Percentiles rank a stretch among this genome's conserved stretches.
Evolutionary conservation across 345 rosid genomes (phyloP).

Genomic region (Linum trigynum): DNA sequence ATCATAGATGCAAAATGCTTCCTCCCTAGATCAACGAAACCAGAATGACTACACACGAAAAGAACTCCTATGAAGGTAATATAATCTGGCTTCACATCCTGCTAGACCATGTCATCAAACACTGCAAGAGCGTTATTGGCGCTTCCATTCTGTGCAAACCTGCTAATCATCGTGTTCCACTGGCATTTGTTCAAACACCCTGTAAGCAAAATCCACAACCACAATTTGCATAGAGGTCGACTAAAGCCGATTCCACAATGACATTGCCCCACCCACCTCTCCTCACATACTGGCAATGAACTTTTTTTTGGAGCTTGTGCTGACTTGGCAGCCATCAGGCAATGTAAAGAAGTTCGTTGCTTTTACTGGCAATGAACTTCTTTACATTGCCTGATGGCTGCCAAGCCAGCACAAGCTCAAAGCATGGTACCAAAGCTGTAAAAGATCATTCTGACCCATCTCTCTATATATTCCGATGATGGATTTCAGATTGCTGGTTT

Average conservation of each 20-base stretch:
- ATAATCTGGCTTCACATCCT: slow-evolving; percentile 57
- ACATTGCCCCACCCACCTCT: slow-evolving; percentile 63
- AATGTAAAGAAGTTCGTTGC: slow-evolving; percentile 72
- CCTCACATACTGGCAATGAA: slow-evolving; percentile 55
- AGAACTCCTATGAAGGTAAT: slow-evolving; percentile 78
- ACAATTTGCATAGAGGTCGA: slow-evolving; percentile 82
- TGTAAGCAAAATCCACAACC: slow-evolving; percentile 57
- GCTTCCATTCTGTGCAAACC: slow-evolving; percentile 84
- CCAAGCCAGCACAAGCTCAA: slow-evolving; percentile 79
- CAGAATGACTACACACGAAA: slow-evolving; percentile 73
- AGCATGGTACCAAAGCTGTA: slow-evolving; percentile 78
- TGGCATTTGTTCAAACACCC: slow-evolving; percentile 41
- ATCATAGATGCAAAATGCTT: slow-evolving; percentile 48
- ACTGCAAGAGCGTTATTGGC: slow-evolving; percentile 50
- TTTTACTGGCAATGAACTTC: slow-evolving; percentile 41
- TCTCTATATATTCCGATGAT: slow-evolving; percentile 53
- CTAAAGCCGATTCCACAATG: slow-evolving; percentile 76
- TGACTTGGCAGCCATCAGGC: slow-evolving; percentile 60
- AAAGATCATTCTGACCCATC: slow-evolving; percentile 44
- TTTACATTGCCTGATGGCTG: slow-evolving; percentile 62
- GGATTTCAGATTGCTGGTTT: slow-evolving; percentile 45
- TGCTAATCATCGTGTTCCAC: slow-evolving; percentile 77
- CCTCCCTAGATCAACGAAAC: slow-evolving; percentile 62
- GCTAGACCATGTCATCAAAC: slow-evolving; percentile 47
- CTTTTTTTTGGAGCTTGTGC: slow-evolving; percentile 54